Evolutionary conservation across 2,329 filamentous ascomycete genomes (phyloP).

Genomic region (Malbranchea cinnamomea): DNA sequence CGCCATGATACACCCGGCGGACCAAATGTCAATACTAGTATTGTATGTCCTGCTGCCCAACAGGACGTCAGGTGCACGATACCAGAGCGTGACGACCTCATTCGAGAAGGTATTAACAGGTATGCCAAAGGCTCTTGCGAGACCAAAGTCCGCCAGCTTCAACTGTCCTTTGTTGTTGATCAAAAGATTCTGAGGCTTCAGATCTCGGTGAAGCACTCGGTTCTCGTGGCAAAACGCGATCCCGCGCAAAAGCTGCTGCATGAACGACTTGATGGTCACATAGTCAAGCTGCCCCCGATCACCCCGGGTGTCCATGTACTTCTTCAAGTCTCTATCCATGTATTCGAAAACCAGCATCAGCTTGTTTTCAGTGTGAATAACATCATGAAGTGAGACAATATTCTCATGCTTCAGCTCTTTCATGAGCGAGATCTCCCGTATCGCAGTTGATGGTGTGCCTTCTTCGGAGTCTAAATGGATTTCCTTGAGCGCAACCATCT

Average conservation of each 20-base stretch:
- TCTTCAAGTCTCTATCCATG: constrained; percentile 97
- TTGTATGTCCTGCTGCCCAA: constrained; percentile 93
- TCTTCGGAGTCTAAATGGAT: constrained; percentile 98
- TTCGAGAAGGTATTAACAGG: constrained; percentile 97
- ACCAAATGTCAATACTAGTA: constrained; percentile 99
- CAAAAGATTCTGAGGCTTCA: constrained; percentile 92
- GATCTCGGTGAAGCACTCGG: constrained; percentile 81
- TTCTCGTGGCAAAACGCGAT: constrained; percentile 99
- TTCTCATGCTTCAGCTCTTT: constrained; percentile 99
- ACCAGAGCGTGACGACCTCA: constrained; percentile 95
- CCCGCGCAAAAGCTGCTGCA: constrained; percentile 90
- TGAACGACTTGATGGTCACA: constrained; percentile 91
- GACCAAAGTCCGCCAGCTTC: constrained; percentile 87
- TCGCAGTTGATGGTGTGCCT: constrained; percentile 90
- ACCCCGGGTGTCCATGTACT: constrained; percentile 92
- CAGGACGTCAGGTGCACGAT: constrained; percentile 88
- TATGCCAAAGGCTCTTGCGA: constrained; percentile 88
- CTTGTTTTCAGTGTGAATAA: constrained; percentile 99
- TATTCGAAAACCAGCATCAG: constrained; percentile 98
- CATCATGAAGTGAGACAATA: constrained; percentile 92
- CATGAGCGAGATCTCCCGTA: constrained; percentile 97
- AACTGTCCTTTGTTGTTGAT: constrained; percentile 84
- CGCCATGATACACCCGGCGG: constrained; percentile 97
- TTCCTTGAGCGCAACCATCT: constrained; percentile 92
- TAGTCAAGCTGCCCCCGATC: constrained; percentile 82